Percentiles rank a stretch among this genome's conserved stretches.
Conservation (phyloP, 768 basidiomycete genomes). For the Rhodocollybia butyracea region DNA sequence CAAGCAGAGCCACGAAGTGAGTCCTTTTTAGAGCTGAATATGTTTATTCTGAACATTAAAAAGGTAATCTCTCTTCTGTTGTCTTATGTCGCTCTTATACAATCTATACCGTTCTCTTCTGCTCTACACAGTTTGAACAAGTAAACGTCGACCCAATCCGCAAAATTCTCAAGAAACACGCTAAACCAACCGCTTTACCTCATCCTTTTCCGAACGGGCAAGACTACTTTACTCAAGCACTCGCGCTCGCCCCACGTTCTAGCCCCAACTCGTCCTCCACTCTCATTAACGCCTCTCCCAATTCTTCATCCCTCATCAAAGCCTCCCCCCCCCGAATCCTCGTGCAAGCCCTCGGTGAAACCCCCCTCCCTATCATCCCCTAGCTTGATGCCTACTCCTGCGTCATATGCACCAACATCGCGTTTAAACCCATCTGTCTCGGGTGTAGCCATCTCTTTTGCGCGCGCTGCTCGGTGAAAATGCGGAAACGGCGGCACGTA, state of each 20-base stretch:
- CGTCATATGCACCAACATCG: slow-evolving; percentile 84
- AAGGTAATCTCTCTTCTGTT: slow-evolving; percentile 45
- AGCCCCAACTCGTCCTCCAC: too few species aligned
- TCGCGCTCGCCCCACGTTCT: slow-evolving; percentile 1
- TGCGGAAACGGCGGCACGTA: slow-evolving; percentile 79
- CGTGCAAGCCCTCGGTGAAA: slow-evolving; percentile 80
- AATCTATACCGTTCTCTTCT: too few species aligned
- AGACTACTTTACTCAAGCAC: background rate
- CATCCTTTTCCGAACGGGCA: slow-evolving; percentile 39
- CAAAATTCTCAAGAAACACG: slow-evolving; percentile 93
- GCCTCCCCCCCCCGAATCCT: slow-evolving; percentile 60
- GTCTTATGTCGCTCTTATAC: background rate
- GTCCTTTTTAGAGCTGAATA: slow-evolving; percentile 72
- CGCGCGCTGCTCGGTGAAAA: slow-evolving; percentile 80
- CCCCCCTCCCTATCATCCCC: slow-evolving; percentile 76
- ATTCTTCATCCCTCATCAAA: too few species aligned
- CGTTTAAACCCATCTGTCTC: slow-evolving; percentile 89
- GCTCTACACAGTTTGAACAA: slow-evolving; percentile 58
- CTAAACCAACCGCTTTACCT: slow-evolving; percentile 83
- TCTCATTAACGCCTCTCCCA: too few species aligned
- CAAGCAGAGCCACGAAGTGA: slow-evolving; percentile 54
- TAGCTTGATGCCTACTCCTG: slow-evolving; percentile 84
- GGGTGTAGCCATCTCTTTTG: slow-evolving; percentile 79
- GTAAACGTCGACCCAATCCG: slow-evolving; percentile 88
- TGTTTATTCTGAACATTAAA: slow-evolving; percentile 77